Evolutionary conservation across 2,329 filamentous ascomycete species (phyloP), one percentile per base, ranked within the genome.

Genomic region (Seiridium cupressi): DNA sequence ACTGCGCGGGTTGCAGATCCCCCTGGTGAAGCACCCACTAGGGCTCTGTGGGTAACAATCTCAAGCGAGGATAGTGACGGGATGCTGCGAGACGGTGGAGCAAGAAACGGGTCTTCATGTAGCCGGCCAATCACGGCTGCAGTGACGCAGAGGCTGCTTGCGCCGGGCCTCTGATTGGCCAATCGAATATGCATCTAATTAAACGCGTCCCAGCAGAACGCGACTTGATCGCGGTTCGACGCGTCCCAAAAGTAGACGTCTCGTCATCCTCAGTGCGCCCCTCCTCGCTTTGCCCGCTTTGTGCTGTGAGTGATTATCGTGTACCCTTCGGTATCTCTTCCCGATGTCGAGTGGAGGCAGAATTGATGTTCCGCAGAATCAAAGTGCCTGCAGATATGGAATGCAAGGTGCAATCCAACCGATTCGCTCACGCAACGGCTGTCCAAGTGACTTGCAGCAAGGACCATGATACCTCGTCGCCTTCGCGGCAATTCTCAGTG

Each of bases 161-260:
- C 26, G 10, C 8, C 31, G 11, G 35, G 10, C 5, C 49, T 53
- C 34, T 55, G 34, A 61, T 61, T 54, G 55, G 60, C 5, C 36
- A 47, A 36, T 34, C 18, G 11, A 8, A 42, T 32, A 48, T 61
- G 60, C 60, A 61, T 11, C 35, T 58, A 61, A 61, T 61, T 58
- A 61, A 55, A 61, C 55, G 42, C 42, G 49, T 42, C 34, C 9
- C 26, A 55, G 1, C 42, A 40, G 18, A 5, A 55, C 60, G 55
- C 60, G 60, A 48, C 5, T n/a, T 11, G 13, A 34, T 26, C 60
- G 60, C 60, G 60, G 11, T 44, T 49, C 49, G 42, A 55, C 60
- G 60, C 60, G 60, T 61, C 49, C 26, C 35, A 32, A 47, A 48
- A 54, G 48, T 51, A 46, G 49, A 53, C 49, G 35, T 53, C 49